These are phyloP conservation scores for Phaeosphaeriaceae sp. DNA, from an alignment of 2,329 filamentous ascomycete genomes.

Conservation along the genomic window DNA sequence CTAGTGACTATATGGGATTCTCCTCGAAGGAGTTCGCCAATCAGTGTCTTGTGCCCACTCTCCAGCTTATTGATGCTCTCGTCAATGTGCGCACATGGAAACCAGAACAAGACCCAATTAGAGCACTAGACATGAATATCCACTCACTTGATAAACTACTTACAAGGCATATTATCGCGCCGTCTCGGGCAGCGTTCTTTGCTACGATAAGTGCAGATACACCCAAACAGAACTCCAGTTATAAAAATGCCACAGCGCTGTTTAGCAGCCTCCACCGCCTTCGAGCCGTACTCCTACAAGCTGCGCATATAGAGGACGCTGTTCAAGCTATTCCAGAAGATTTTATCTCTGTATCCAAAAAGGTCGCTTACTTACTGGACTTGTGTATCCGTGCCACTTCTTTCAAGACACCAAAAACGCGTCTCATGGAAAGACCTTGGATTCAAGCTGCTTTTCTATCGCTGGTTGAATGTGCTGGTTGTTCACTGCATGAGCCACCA, in stretches of 20 bases:
- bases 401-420: conserved; percentile 49
- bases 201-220: conserved; percentile 14
- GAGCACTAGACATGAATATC: conserved; percentile 14
- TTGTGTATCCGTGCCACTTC: conserved; percentile 51
- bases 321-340: conserved; percentile 28
- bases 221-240: conserved; percentile 1
- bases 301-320: conserved; percentile 38
- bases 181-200: conserved; percentile 48
- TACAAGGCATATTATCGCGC: conserved; percentile 52
- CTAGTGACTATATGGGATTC: conserved; percentile 32
- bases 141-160: conserved; percentile 45
- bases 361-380: conserved; percentile 47
- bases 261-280: conserved; percentile 32
- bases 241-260: conserved; percentile 22
- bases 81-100: conserved; percentile 7
- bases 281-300: conserved; percentile 38
- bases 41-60: conserved; percentile 45
- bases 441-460: conserved; percentile 50
- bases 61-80: conserved; percentile 33
- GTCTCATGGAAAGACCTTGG: conserved; percentile 52
- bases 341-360: conserved; percentile 30
- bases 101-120: neutral
- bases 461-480: conserved; percentile 45
- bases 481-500: conserved; percentile 31
- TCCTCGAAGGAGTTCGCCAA: conserved; percentile 46